phyloP scores from a whole-genome alignment of 176 grass and related monocot genomes.

The Oryza glaberrima region DNA sequence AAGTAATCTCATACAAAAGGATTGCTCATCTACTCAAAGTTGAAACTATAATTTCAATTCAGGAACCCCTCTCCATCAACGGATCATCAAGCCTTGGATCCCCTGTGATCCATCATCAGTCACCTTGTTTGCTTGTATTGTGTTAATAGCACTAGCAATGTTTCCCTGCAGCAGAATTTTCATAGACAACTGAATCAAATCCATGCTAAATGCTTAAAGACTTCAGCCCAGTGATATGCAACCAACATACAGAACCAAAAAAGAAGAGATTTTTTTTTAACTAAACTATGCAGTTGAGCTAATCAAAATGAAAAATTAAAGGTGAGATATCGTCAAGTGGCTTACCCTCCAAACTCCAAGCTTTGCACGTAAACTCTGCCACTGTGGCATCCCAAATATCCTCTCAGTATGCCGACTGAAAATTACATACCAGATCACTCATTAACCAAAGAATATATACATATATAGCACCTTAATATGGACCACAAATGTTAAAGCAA shows the following conservation, averaged over 20 bases:
- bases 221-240: neutral
- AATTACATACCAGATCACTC: constrained; percentile 21
- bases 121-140: constrained; percentile 88
- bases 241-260: neutral
- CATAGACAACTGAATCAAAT: constrained; percentile 12
- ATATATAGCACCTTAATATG: neutral
- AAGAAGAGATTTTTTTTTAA: neutral
- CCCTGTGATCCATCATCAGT: constrained; percentile 68
- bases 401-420: constrained; percentile 75
- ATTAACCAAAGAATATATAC: constrained; percentile 16
- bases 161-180: constrained; percentile 61
- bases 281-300: neutral
- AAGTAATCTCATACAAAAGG: constrained; percentile 3
- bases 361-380: constrained; percentile 81
- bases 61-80: constrained; percentile 3
- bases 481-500: neutral
- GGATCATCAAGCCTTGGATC: constrained; percentile 63
- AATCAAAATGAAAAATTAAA: neutral
- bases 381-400: constrained; percentile 74
- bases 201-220: neutral
- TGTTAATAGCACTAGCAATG: constrained; percentile 77
- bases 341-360: constrained; percentile 91
- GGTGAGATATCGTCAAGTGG: neutral
- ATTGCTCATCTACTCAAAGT: constrained; percentile 28
- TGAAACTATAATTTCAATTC: constrained; percentile 26